Percentiles rank a stretch among this genome's conserved stretches.
Evolutionary conservation across 75 land plant species (phyloP).

Genomic region (Sequoia sempervirens): DNA sequence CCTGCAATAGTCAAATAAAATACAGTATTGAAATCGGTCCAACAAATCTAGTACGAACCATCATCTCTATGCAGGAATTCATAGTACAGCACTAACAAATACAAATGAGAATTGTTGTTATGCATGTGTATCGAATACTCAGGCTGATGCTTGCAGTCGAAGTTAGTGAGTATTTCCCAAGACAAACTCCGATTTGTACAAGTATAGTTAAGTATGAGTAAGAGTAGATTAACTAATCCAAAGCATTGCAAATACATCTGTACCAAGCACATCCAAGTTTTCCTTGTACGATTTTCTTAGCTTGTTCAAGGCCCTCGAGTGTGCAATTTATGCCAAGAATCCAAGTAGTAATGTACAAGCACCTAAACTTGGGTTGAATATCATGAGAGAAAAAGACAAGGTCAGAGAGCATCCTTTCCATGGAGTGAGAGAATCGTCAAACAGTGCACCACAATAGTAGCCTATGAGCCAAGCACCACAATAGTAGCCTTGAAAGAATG

Average conservation of each 20-base stretch:
- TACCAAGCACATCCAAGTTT: background rate
- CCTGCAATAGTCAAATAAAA: background rate
- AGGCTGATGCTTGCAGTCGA: background rate
- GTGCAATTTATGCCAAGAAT: no score
- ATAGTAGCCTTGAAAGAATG: no score
- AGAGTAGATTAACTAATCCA: background rate
- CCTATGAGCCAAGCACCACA: no score
- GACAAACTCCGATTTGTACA: background rate
- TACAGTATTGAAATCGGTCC: background rate
- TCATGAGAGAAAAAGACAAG: background rate
- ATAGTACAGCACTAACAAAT: background rate
- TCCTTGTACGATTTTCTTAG: background rate
- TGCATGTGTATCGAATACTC: background rate
- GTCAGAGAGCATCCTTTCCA: background rate
- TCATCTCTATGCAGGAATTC: background rate
- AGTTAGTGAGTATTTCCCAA: background rate
- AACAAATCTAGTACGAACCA: background rate
- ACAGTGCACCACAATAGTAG: no score
- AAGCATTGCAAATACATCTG: background rate
- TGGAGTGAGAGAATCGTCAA: background rate
- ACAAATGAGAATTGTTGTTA: background rate
- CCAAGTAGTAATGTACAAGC: no score
- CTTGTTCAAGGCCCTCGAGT: background rate
- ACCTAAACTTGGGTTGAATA: background rate
- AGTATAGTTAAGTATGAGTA: background rate